Evolutionary conservation across 2,329 filamentous ascomycete genomes (phyloP).

Genomic region (Thielaviopsis populi): DNA sequence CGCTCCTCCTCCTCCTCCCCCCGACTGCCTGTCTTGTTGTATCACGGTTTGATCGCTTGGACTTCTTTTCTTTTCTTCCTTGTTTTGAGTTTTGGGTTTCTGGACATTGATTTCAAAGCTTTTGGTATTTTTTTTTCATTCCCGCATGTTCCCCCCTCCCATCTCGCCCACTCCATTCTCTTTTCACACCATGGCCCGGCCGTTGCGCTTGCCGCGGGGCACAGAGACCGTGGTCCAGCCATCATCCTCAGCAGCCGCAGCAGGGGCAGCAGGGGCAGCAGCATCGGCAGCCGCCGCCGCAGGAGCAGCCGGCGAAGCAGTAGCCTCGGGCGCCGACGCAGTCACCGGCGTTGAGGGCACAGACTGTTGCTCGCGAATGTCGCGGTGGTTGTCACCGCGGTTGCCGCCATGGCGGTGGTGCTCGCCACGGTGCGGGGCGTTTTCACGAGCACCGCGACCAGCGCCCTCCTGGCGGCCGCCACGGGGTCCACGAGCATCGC

Average conservation of each 20-base stretch:
- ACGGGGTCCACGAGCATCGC: slow-evolving; percentile 31
- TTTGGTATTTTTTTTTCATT: slow-evolving; percentile 6
- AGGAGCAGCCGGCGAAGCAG: slow-evolving; percentile 19
- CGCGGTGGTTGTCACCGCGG: slow-evolving; percentile 10
- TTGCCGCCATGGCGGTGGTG: slow-evolving; percentile 4
- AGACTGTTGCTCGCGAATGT: slow-evolving; percentile 23
- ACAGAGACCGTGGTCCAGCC: slow-evolving; percentile 47
- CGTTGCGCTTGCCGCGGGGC: slow-evolving; percentile 17
- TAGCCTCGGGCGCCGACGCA: slow-evolving; percentile 16
- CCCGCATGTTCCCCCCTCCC: background rate
- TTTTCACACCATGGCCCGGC: slow-evolving; percentile 10
- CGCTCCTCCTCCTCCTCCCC: background rate
- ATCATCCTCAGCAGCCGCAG: slow-evolving; percentile 38
- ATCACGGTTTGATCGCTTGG: background rate
- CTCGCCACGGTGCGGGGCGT: slow-evolving; percentile 2
- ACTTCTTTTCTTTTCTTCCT: slow-evolving; percentile 3
- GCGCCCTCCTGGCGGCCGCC: slow-evolving; percentile 8
- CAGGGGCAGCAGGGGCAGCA: slow-evolving; percentile 19
- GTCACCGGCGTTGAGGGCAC: slow-evolving; percentile 19
- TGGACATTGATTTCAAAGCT: slow-evolving; percentile 1
- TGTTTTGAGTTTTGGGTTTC: background rate
- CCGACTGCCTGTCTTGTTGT: too few species aligned
- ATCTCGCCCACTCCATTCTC: background rate
- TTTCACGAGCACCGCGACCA: background rate
- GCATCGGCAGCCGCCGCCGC: slow-evolving; percentile 21